Evolutionary conservation across 805 yeast species (phyloP).

Genomic region (Cyberlindnera euphorbiiphila): DNA sequence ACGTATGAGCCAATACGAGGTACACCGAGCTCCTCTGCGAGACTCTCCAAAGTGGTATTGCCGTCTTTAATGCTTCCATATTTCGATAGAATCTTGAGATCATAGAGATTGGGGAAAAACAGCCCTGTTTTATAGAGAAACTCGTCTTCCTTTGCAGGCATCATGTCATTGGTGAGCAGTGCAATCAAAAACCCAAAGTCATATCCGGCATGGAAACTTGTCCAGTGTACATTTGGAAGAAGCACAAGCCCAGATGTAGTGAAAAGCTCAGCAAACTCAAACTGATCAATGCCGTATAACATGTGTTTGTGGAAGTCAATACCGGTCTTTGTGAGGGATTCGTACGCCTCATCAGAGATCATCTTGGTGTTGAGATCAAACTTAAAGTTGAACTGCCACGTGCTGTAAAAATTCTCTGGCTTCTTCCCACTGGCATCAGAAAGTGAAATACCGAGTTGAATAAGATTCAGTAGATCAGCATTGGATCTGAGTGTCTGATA

Average conservation of each 20-base stretch:
- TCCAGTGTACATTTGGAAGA: constrained; percentile 69
- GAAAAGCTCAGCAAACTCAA: constrained; percentile 78
- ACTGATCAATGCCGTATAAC: constrained; percentile 71
- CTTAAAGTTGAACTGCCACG: constrained; percentile 96
- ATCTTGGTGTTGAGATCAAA: constrained; percentile 76
- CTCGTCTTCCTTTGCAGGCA: constrained; percentile 79
- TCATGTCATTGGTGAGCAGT: constrained; percentile 63
- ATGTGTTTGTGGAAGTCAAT: constrained; percentile 74
- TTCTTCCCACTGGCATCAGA: constrained; percentile 66
- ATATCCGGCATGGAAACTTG: constrained; percentile 90
- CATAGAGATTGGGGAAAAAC: constrained; percentile 81
- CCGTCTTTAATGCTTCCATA: constrained; percentile 13
- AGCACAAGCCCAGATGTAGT: constrained; percentile 83
- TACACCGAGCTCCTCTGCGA: constrained; percentile 69
- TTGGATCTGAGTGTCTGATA: constrained; percentile 92
- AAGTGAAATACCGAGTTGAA: constrained; percentile 80
- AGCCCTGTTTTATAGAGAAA: constrained; percentile 66
- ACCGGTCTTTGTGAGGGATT: constrained; percentile 76
- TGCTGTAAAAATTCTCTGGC: constrained; percentile 62
- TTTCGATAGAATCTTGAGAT: constrained; percentile 58
- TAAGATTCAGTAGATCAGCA: constrained; percentile 78
- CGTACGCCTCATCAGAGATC: constrained; percentile 83
- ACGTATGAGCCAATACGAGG: constrained; percentile 53
- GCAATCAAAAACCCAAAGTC: constrained; percentile 88
- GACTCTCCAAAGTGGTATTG: constrained; percentile 44